A percentile compares a stretch with the other conserved stretches of the same genome.
phyloP scores from a whole-genome alignment of 2,329 filamentous ascomycete species.

The Diaporthe sp. region DNA sequence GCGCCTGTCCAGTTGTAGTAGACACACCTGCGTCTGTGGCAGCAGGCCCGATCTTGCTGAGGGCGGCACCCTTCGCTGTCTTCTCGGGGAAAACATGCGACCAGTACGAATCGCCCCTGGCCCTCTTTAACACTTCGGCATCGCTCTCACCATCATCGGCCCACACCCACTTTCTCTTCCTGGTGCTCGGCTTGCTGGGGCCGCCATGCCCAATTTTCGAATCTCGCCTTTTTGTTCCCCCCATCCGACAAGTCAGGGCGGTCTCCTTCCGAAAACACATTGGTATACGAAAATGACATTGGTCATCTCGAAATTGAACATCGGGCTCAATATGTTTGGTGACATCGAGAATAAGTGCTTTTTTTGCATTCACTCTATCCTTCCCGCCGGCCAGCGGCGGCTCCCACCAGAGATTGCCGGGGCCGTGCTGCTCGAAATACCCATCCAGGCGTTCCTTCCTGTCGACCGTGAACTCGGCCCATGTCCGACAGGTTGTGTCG shows the following conservation, averaged over 20 bases:
- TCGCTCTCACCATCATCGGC: slow-evolving; percentile 19
- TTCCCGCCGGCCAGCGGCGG: slow-evolving; percentile 51
- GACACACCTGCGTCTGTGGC: not conserved
- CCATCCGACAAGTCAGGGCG: slow-evolving; percentile 33
- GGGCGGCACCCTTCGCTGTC: not conserved
- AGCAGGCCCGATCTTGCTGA: not conserved
- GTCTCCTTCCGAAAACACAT: slow-evolving; percentile 49
- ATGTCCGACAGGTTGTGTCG: slow-evolving; percentile 54
- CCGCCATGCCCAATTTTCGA: not conserved
- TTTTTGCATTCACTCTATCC: slow-evolving; percentile 48
- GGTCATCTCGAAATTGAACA: slow-evolving; percentile 47
- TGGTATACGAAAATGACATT: slow-evolving; percentile 49
- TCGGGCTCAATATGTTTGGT: slow-evolving; percentile 28
- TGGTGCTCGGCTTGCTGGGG: not conserved
- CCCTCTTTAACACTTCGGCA: not conserved
- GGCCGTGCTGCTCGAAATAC: slow-evolving; percentile 54
- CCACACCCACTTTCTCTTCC: slow-evolving; percentile 14
- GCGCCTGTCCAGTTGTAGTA: not conserved
- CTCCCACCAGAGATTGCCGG: slow-evolving; percentile 63
- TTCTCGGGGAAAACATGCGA: not conserved
- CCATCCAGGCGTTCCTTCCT: slow-evolving; percentile 55
- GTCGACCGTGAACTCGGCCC: slow-evolving; percentile 55
- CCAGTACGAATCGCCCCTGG: not conserved
- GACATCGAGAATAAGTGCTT: slow-evolving; percentile 48
- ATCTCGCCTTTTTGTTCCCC: not conserved